Percentiles rank a stretch among this genome's conserved stretches.
Evolutionary conservation across 78 protist genomes (phyloP).

Genomic region (Dictyostelium capitatum): DNA sequence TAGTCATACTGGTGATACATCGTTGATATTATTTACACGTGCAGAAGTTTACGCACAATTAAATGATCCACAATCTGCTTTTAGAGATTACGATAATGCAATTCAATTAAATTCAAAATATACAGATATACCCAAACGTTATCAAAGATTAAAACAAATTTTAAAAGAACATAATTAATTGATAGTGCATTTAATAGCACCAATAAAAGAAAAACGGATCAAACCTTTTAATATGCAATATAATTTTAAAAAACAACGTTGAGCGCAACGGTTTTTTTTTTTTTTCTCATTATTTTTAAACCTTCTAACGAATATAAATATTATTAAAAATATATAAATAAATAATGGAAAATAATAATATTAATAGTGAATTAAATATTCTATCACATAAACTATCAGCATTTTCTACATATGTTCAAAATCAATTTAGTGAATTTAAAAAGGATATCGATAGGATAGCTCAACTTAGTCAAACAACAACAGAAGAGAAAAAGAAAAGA

Average conservation of each 20-base stretch:
- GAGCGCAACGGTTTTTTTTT: too few relatives aligned
- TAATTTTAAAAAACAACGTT: too few relatives aligned
- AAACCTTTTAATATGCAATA: too few relatives aligned
- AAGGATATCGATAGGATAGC: too few relatives aligned
- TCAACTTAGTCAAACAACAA: too few relatives aligned
- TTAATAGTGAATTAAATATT: neutral
- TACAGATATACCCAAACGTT: constrained; percentile 19
- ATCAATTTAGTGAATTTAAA: neutral
- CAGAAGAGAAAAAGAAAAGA: neutral
- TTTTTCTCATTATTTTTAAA: too few relatives aligned
- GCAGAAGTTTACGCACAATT: constrained; percentile 55
- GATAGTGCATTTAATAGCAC: too few relatives aligned
- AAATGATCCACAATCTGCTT: neutral
- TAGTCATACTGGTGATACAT: constrained; percentile 23
- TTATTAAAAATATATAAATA: too few relatives aligned
- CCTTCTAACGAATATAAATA: too few relatives aligned
- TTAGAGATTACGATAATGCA: constrained; percentile 28
- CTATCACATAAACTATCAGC: neutral
- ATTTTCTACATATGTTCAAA: neutral
- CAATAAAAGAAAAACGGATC: too few relatives aligned
- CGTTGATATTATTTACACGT: constrained; percentile 4
- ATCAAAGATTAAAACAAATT: constrained; percentile 23
- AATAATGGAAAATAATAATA: too few relatives aligned
- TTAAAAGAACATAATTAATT: neutral
- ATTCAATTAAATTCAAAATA: neutral